Evolutionary conservation across 2,329 filamentous ascomycete species (phyloP).

Genomic region (Xylariaceae sp.): DNA sequence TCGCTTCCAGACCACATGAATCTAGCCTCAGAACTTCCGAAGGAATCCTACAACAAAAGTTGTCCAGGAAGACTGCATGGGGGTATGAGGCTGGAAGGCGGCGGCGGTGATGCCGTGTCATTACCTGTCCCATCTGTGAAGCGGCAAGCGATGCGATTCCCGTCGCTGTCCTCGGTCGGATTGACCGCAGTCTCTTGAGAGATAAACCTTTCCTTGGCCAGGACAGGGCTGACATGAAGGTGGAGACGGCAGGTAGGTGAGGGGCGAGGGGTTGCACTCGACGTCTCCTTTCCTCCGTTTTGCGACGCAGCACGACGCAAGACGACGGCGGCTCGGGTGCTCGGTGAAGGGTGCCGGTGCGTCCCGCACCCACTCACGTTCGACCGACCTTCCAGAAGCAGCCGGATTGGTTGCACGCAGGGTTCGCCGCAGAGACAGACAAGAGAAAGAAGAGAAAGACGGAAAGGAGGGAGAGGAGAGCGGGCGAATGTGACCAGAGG

Average conservation of each 20-base stretch:
- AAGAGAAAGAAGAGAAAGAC: not conserved
- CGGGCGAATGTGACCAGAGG: constrained; percentile 9
- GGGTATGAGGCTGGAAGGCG: no score
- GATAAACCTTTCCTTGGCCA: no score
- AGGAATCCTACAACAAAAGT: no score
- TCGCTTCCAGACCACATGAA: no score
- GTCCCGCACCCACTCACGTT: constrained; percentile 14
- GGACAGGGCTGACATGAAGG: no score
- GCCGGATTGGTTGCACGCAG: constrained; percentile 14
- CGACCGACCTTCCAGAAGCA: constrained; percentile 20
- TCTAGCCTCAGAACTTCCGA: no score
- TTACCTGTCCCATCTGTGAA: no score
- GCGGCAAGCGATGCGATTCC: no score
- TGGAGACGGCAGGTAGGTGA: not conserved
- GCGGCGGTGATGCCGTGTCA: no score
- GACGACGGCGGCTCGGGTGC: constrained; percentile 18
- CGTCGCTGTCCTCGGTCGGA: no score
- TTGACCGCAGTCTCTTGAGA: no score
- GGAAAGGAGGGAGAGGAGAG: not conserved
- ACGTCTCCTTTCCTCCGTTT: not conserved
- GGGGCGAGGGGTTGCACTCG: not conserved
- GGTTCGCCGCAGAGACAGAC: constrained; percentile 12
- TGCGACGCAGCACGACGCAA: constrained; percentile 8
- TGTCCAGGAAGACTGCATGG: no score
- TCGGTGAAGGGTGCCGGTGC: constrained; percentile 17